A percentile compares a stretch with the other conserved stretches of the same genome.
phyloP scores from a whole-genome alignment of 352 stramenopile genomes.

The Phytophthora pini region DNA sequence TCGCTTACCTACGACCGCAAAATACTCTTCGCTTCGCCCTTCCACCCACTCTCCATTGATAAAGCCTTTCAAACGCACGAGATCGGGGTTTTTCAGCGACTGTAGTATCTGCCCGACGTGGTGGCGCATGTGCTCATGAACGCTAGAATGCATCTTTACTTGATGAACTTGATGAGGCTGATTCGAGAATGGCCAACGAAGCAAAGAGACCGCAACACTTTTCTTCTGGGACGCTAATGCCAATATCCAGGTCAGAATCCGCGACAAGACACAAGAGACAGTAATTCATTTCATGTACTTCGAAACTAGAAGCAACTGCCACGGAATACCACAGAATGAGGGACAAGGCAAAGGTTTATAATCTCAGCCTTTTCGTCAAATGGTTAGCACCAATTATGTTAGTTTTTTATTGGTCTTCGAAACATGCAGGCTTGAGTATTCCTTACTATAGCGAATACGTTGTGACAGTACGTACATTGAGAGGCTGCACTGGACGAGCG shows the following conservation, averaged over 20 bases:
- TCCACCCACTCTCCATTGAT: conserved; percentile 70
- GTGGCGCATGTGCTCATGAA: conserved; percentile 1
- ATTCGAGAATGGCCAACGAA: conserved; percentile 9
- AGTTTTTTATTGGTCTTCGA: no score
- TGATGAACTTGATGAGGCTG: background rate
- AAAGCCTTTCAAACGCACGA: conserved; percentile 64
- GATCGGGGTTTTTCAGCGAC: conserved; percentile 47
- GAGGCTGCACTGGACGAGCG: conserved; percentile 27
- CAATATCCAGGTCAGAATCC: conserved; percentile 7
- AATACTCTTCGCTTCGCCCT: conserved; percentile 38
- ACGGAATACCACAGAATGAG: no score
- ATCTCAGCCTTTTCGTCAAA: no score
- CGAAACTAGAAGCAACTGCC: no score
- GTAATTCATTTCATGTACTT: background rate
- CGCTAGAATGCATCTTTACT: conserved; percentile 20
- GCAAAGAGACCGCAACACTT: background rate
- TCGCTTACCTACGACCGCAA: conserved; percentile 49
- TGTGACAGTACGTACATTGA: conserved; percentile 29
- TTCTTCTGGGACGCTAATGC: no score
- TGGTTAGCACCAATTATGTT: no score
- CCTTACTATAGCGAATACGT: conserved; percentile 29
- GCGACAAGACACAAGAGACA: conserved; percentile 9
- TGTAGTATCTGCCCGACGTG: conserved; percentile 10
- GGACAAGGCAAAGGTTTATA: no score
- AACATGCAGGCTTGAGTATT: background rate